These are phyloP conservation scores for Leccinum fibrillosum DNA, from an alignment of 768 basidiomycete genomes.

Conservation along the genomic window DNA sequence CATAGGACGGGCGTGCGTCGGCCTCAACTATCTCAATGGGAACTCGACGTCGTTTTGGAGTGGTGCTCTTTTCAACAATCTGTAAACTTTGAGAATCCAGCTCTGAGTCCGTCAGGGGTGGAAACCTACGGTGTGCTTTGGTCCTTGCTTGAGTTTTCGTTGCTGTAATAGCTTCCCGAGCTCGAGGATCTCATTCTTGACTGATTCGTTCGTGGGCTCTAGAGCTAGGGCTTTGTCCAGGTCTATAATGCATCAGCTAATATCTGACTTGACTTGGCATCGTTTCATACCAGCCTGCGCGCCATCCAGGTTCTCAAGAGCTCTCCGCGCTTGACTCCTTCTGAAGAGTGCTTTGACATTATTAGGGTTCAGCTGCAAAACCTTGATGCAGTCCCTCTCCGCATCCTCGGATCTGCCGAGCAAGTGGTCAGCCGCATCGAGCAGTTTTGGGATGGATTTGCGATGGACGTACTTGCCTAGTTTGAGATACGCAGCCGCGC, in stretches of 20 bases:
- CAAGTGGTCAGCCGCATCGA: slow-evolving; percentile 3
- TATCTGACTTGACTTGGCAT: not conserved
- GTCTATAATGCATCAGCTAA: slow-evolving; percentile 42
- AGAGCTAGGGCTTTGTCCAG: slow-evolving; percentile 52
- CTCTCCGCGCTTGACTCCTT: slow-evolving; percentile 68
- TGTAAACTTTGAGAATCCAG: slow-evolving; percentile 2
- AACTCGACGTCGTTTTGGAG: slow-evolving; percentile 51
- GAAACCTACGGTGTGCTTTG: slow-evolving; percentile 29
- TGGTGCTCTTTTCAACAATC: slow-evolving; percentile 1
- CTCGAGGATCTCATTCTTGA: slow-evolving; percentile 59
- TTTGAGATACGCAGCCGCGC: slow-evolving; percentile 90
- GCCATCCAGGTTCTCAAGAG: slow-evolving; percentile 49
- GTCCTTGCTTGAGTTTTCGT: slow-evolving; percentile 31
- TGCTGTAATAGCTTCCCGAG: slow-evolving; percentile 39
- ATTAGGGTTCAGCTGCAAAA: slow-evolving; percentile 47
- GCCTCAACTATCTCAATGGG: slow-evolving; percentile 61
- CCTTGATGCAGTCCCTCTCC: slow-evolving; percentile 73
- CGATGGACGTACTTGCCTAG: slow-evolving; percentile 79
- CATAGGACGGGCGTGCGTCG: not conserved
- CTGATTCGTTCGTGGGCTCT: slow-evolving; percentile 63
- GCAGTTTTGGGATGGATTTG: not conserved
- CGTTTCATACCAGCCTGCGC: slow-evolving; percentile 53
- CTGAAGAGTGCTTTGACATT: slow-evolving; percentile 83
- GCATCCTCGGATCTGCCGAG: slow-evolving; percentile 67
- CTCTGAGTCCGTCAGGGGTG: not conserved